Evolutionary conservation across 345 rosid species (phyloP), one percentile per base, ranked within the genome.

Genomic region (Boechera divaricarpa): DNA sequence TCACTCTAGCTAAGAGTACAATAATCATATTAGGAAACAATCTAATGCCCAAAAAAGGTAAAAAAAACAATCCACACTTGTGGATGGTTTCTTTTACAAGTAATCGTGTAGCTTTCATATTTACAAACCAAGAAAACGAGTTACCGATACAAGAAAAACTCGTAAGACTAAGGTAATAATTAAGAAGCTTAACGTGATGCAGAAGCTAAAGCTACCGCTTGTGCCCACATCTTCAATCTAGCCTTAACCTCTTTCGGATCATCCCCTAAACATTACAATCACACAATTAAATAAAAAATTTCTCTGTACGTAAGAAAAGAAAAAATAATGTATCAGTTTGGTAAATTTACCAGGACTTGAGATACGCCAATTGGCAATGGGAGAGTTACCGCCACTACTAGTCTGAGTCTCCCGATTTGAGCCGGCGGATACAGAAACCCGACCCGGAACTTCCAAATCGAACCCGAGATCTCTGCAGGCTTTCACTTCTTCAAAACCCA

Each of bases 201-300:
- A 12, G 86, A 89, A 31, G 90, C 78, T 59, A 79, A 67, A 11
- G 98, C 98, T 81, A 94, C 98, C 0, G 95, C 92, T 75, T 92
- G 98, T 76, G 98, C 98, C 98, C 98, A 94, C 71, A 88, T 91
- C 83, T 86, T 94, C 12, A 94, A 84, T 78, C 98, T 80, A 3
- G 98, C 98, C 89, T 92, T 94, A n/a, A 94, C 97, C 63, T 94
- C 97, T 65, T 86, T 75, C 1, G 98, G 98, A 74, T 94, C 97
- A 82, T 94, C 98, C 1, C 98, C 98, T 94, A 75, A 44, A 7
- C 10, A 49, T 53, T 5, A 59, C 8, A 33, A 63, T 4, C 38
- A 65, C 45, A 64, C 12, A 71, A 13, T 56, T 15, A 29, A 21
- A 56, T 15, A 26, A 54, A 16, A 16, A 16, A 16, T 16, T 16